Evolutionary conservation across 148 eudicot species (phyloP), one percentile per base, ranked within the genome.

Genomic region (Amaranthus palmeri): DNA sequence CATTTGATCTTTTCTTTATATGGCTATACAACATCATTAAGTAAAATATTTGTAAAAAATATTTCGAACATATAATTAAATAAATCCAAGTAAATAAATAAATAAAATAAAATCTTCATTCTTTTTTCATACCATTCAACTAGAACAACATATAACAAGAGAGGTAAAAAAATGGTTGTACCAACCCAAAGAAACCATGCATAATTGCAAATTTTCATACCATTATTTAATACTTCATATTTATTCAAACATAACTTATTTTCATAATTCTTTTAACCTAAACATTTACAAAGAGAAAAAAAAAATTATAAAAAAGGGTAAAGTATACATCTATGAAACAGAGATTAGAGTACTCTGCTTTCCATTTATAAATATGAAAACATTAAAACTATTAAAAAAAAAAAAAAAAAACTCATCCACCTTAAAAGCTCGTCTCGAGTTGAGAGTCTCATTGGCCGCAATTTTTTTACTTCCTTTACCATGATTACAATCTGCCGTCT

Each of bases 291-390:
- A 25, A 25, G 36, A 44, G 25, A 6, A 48, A 65, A 8, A n/a
- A 7, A 1, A 65, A 48, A 10, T 47, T 15, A 47, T 3, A 4
- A 17, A n/a, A n/a, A 65, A 65, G 25, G 0, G 49, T 14, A 44
- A 44, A 44, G 36, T 44, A 42, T 47, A 69, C 45, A 62, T 64
- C 49, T 41, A 69, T 54, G 53, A 76, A 71, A 65, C 61, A 62
- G 65, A 78, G 54, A 71, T 56, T 55, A 62, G 65, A 78, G 54
- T 54, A 5, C 69, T 78, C 77, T 73, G 70, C 73, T 73, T 68
- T 13, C 8, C 9, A 7, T 56, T 13, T 7, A 49, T 15, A 6
- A 36, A 59, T 69, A 73, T 48, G 42, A 58, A 56, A 48, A 50
- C 64, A 55, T 64, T 3, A 65, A 44, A 48, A 55, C 17, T 3